Evolutionary conservation across 1,139 yeast genomes (phyloP).

Genomic region (Taiozyma sp.): DNA sequence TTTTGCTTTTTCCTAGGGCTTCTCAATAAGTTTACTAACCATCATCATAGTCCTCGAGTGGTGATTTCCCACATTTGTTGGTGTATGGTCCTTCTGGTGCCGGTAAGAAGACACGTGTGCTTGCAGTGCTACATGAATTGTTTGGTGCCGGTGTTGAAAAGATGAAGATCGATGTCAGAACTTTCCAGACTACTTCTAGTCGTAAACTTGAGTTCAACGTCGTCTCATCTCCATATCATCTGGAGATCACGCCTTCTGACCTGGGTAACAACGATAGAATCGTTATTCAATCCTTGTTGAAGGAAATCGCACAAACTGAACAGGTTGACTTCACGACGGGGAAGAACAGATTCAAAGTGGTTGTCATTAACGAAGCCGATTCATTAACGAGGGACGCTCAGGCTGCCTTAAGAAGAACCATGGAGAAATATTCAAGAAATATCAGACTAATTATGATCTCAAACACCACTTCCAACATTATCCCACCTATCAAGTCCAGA

Average conservation of each 20-base stretch:
- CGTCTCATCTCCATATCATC: constrained; percentile 82
- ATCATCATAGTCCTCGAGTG: constrained; percentile 42
- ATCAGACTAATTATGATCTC: constrained; percentile 81
- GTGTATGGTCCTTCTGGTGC: constrained; percentile 96
- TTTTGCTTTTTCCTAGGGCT: not conserved
- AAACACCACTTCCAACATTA: constrained; percentile 85
- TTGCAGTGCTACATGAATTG: constrained; percentile 72
- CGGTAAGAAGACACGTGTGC: constrained; percentile 92
- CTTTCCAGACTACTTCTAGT: constrained; percentile 64
- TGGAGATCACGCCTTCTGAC: constrained; percentile 95
- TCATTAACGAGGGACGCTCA: constrained; percentile 92
- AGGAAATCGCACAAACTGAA: constrained; percentile 93
- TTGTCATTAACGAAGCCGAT: constrained; percentile 92
- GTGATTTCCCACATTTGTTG: constrained; percentile 89
- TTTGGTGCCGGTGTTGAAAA: constrained; percentile 81
- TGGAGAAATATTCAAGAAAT: constrained; percentile 93
- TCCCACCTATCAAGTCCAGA: constrained; percentile 91
- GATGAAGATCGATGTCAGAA: constrained; percentile 84
- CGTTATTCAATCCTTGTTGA: constrained; percentile 87
- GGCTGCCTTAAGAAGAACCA: constrained; percentile 94
- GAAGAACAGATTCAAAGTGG: constrained; percentile 71
- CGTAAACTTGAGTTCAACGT: constrained; percentile 87
- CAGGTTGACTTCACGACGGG: constrained; percentile 70
- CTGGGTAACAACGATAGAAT: constrained; percentile 94
- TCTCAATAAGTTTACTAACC: not conserved